Base-by-base conservation (phyloP, 495 filamentous ascomycete genomes). In the Penicillium cinerascens region DNA sequence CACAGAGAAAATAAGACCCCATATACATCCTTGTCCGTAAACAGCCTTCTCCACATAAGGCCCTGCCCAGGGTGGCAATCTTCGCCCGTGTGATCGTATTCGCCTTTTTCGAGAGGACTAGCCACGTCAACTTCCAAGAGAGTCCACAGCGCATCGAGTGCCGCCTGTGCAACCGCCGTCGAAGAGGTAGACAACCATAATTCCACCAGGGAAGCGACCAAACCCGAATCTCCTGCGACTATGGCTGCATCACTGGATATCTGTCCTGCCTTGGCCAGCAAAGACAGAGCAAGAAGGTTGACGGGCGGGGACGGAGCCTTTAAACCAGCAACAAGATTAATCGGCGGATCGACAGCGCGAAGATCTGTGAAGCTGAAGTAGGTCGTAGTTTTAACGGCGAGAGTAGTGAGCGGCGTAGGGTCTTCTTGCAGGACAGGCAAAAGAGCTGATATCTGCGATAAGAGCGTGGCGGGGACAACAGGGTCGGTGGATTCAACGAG, bases 101-200 rank as follows among this genome's bases (percentile, higher is more conserved):
- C 76, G 7, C 71, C 78, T 21, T 70, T 73, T 46, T 79, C 75
- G 15, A 69, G 55, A 1, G 69, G 51, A 20, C 55, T 68, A 6
- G 66, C 62, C 53, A 75, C 76, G 61, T 92, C 89, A 18, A 86
- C 75, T 52, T 85, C 80, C 25, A 96, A 67, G 3, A 96, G 72
- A 39, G 82, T 80, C 41, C 82, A 80, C n/a, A 96, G 66, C 3
- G 88, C 76, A 48, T 78, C 76, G 13, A 78, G 74, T 0, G 84
- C 87, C 40, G 81, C 83, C 49, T 86, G 81, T 6, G 88, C 85
- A n/a, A 93, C 84, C 38, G 85, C 87, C 2, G 87, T 84, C 16
- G 86, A 79, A 3, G 80, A 70, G 1, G 86, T 82, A 47, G 79
- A 84, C 0, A 95, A 79, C 89, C 89, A 95, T 33, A 86, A 67